phyloP scores from a whole-genome alignment of 2,329 filamentous ascomycete genomes.

The Claviceps maximensis region DNA sequence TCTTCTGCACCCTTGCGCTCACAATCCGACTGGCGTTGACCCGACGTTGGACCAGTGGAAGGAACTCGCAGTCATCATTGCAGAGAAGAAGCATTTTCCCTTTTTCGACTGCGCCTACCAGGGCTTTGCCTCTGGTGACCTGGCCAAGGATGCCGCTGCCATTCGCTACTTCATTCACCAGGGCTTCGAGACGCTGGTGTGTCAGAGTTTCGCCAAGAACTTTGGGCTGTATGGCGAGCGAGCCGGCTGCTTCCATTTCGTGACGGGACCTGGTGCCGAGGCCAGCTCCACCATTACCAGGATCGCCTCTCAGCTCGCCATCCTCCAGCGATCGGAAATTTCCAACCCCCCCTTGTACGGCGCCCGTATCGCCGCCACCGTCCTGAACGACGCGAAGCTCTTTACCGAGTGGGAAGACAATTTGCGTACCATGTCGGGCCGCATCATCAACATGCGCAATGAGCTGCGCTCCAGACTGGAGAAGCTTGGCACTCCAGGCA shows the following conservation, averaged over 20 bases:
- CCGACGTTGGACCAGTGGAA: conserved; percentile 91
- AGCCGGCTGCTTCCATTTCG: conserved; percentile 89
- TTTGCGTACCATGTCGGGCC: conserved; percentile 82
- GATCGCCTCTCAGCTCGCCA: conserved; percentile 77
- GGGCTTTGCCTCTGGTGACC: conserved; percentile 87
- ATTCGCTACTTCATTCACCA: conserved; percentile 88
- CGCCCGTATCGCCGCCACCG: conserved; percentile 69
- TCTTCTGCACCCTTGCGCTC: conserved; percentile 86
- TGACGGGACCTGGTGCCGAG: conserved; percentile 59
- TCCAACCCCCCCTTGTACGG: conserved; percentile 94
- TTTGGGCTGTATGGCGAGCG: conserved; percentile 96
- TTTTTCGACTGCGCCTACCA: conserved; percentile 99
- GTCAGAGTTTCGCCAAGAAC: conserved; percentile 95
- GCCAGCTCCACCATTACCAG: conserved; percentile 47
- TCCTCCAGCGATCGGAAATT: conserved; percentile 94
- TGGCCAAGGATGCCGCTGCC: conserved; percentile 76
- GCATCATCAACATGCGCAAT: conserved; percentile 85
- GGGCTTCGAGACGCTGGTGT: conserved; percentile 77
- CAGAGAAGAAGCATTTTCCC: conserved; percentile 73
- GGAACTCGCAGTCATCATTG: conserved; percentile 67
- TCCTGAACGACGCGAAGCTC: conserved; percentile 70
- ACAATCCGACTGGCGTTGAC: conserved; percentile 97
- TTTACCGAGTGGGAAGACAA: conserved; percentile 91
- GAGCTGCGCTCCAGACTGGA: conserved; percentile 69
- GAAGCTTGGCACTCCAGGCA: conserved; percentile 70